Base-by-base conservation (phyloP, 495 filamentous ascomycete genomes). In the Penicillium arizonense region DNA sequence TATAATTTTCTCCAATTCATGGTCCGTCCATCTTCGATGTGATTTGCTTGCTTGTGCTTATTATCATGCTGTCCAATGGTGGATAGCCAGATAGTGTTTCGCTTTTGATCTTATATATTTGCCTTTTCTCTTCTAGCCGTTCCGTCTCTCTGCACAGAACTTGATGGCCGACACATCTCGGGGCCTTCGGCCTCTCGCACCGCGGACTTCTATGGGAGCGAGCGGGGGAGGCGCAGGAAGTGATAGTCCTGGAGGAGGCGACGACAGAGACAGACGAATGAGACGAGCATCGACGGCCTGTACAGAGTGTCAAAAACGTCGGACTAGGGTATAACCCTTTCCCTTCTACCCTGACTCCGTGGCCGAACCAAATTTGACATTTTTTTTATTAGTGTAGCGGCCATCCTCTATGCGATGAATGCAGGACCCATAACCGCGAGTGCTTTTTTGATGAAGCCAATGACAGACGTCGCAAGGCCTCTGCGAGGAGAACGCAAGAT, bases 231-330 rank as follows among this genome's bases (percentile, higher is more conserved):
- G 51, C 18, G 61, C 48, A 21, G 56, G 59, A n/a, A 35, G 47
- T 20, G 44, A 23, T 36, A 55, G 59, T 9, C 53, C 48, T 28
- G 43, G 42, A 13, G 47, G 39, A 35, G 48, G 37, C 14, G 26
- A 12, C 10, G 56, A 30, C 56, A 41, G 75, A 21, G 72, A 77
- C 9, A 53, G 49, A 33, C 64, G 68, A 42, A 68, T 67, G 41
- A 75, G 69, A 47, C 61, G 74, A 49, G 72, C 69, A 8, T 75
- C 72, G 10, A 69, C 67, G 11, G 74, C 74, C 20, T 77, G 74
- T 53, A 56, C 50, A 26, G 71, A 77, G 52, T 77, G 74, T 55
- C 69, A 77, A 55, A 64, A 55, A 43, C 61, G 69, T 37, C 68
- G 74, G 24, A 75, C 71, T 37, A 74, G 70, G 70, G 74, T 77